phyloP scores from a whole-genome alignment of 495 filamentous ascomycete species.

The Hypoxylon trugodes region DNA sequence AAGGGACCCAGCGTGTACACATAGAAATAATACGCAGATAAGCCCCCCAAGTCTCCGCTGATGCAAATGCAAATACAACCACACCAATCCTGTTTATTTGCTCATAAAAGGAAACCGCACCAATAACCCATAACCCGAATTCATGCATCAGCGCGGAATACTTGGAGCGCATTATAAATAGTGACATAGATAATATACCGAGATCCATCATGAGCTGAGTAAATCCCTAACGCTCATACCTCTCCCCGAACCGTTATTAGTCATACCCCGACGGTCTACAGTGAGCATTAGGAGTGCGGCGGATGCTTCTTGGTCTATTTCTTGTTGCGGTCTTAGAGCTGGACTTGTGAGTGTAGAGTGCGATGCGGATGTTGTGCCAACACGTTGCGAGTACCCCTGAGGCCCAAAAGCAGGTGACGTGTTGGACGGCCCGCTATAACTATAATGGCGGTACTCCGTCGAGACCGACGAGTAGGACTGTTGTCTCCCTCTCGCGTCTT shows the following conservation, averaged over 20 bases:
- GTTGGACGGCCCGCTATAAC: slow-evolving; percentile 52
- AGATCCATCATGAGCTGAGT: slow-evolving; percentile 64
- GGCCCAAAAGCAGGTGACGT: slow-evolving; percentile 59
- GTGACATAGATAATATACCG: neutral
- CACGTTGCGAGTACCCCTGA: slow-evolving; percentile 40
- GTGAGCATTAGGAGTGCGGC: slow-evolving; percentile 84
- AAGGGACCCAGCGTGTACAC: slow-evolving; percentile 3
- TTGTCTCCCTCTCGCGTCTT: slow-evolving; percentile 51
- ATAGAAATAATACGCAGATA: neutral
- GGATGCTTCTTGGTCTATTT: slow-evolving; percentile 79
- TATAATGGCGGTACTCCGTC: slow-evolving; percentile 54
- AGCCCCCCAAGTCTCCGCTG: slow-evolving; percentile 12
- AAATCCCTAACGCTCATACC: slow-evolving; percentile 86
- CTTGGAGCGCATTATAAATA: neutral
- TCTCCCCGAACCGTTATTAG: slow-evolving; percentile 38
- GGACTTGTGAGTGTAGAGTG: slow-evolving; percentile 61
- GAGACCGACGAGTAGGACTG: slow-evolving; percentile 57
- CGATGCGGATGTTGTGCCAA: slow-evolving; percentile 45
- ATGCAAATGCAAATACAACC: slow-evolving; percentile 33
- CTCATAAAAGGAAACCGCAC: neutral
- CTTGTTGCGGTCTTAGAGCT: slow-evolving; percentile 53
- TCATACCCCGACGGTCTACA: slow-evolving; percentile 63
- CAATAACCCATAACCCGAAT: neutral
- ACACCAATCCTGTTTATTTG: slow-evolving; percentile 5
- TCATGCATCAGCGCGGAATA: neutral